These are phyloP conservation scores for Acanthamoeba culbertsoni DNA, from an alignment of 208 protist genomes.

Conservation along the genomic window DNA sequence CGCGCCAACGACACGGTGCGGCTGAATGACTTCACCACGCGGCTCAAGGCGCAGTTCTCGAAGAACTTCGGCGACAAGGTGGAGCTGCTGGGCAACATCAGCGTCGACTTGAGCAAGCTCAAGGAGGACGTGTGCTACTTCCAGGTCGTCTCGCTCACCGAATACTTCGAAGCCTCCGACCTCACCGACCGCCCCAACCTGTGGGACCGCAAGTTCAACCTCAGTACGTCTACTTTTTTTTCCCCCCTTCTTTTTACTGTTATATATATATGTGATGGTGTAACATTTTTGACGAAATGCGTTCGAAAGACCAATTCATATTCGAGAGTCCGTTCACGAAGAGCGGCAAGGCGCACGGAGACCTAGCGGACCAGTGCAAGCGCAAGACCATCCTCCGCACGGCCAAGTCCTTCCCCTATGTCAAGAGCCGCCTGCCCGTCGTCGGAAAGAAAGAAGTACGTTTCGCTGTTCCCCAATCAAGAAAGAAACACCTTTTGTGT, in stretches of 20 bases:
- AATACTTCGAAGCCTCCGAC: neutral
- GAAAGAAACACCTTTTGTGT: no score
- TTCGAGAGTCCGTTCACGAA: conserved; percentile 82
- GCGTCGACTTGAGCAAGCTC: neutral
- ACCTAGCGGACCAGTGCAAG: conserved; percentile 78
- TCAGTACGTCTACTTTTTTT: neutral
- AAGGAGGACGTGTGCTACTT: conserved; percentile 54
- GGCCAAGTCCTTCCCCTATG: conserved; percentile 73
- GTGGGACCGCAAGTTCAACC: neutral
- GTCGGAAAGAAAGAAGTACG: conserved; percentile 66
- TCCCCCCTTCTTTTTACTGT: neutral
- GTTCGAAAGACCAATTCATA: conserved; percentile 62
- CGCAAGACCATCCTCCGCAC: conserved; percentile 78
- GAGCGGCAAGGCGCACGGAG: conserved; percentile 70
- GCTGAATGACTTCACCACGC: conserved; percentile 65
- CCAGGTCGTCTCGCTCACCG: conserved; percentile 28
- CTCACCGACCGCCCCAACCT: neutral
- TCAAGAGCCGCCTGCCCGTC: conserved; percentile 74
- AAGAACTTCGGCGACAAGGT: conserved; percentile 67
- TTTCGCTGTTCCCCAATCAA: no score
- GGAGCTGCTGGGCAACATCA: conserved; percentile 41
- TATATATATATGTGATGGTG: neutral
- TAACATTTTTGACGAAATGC: neutral
- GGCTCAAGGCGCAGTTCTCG: conserved; percentile 69
- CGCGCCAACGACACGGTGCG: conserved; percentile 58